Evolutionary conservation across 1,284 basidiomycete genomes (phyloP).

Genomic region (Prillingera fragicola): DNA sequence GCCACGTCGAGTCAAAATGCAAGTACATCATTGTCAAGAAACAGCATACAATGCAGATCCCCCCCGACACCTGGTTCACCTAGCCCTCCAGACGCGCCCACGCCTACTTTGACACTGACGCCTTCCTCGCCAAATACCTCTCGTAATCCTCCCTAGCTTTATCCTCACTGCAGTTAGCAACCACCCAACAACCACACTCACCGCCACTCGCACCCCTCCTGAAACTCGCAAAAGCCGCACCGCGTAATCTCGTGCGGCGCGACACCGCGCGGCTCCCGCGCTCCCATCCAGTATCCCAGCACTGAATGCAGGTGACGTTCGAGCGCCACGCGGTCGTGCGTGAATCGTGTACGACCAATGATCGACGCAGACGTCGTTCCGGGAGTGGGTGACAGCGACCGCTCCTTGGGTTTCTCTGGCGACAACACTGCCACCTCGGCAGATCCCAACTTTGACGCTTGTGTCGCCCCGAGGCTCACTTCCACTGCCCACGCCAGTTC

Average conservation of each 20-base stretch:
- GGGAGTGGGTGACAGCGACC: slow-evolving; percentile 5
- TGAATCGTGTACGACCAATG: slow-evolving; percentile 63
- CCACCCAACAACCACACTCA: no score
- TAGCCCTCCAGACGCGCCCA: no score
- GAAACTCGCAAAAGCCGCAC: slow-evolving; percentile 78
- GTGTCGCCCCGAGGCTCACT: slow-evolving; percentile 21
- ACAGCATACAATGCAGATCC: no score
- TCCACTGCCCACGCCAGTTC: slow-evolving; percentile 49
- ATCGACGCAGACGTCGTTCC: slow-evolving; percentile 48
- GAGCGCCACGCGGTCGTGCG: slow-evolving; percentile 57
- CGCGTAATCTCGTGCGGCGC: slow-evolving; percentile 57
- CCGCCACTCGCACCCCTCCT: slow-evolving; percentile 74
- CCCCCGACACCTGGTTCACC: no score
- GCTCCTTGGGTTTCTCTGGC: not conserved
- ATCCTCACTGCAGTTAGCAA: no score
- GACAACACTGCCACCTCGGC: not conserved
- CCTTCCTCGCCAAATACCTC: no score
- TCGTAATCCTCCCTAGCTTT: no score
- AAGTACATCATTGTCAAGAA: no score
- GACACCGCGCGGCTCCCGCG: slow-evolving; percentile 63
- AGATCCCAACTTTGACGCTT: not conserved
- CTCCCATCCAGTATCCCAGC: slow-evolving; percentile 69
- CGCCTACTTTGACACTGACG: no score
- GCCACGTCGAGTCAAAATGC: no score
- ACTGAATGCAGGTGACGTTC: slow-evolving; percentile 57